These are phyloP conservation scores for Penicillium crustosum DNA, from an alignment of 2,329 filamentous ascomycete species.

Conservation along the genomic window DNA sequence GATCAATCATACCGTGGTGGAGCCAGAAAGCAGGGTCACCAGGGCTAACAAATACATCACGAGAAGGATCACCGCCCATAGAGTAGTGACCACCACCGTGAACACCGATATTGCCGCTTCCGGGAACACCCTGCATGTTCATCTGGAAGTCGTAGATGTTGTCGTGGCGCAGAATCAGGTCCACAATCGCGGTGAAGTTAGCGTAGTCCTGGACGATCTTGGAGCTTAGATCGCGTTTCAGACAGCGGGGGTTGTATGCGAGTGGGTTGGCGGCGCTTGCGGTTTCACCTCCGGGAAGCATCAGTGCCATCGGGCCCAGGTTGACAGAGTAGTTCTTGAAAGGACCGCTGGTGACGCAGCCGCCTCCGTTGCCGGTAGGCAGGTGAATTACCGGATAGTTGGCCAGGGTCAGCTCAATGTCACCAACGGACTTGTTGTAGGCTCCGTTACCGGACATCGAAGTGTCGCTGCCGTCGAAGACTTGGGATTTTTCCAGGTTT, in stretches of 20 bases:
- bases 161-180: conserved; percentile 21
- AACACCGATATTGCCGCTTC: conserved; percentile 38
- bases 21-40: conserved; percentile 51
- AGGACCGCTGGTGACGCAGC: conserved; percentile 37
- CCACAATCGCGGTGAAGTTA: conserved; percentile 25
- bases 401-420: conserved; percentile 20
- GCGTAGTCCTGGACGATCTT: conserved; percentile 19
- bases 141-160: conserved; percentile 39
- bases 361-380: conserved; percentile 39
- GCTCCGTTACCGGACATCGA: conserved; percentile 50
- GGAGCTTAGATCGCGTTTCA: conserved; percentile 30
- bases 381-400: conserved; percentile 43
- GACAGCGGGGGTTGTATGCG: conserved; percentile 34
- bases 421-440: conserved; percentile 27
- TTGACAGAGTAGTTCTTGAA: conserved; percentile 38
- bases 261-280: conserved; percentile 16
- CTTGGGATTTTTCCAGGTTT: conserved; percentile 42
- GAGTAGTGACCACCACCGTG: conserved; percentile 51
- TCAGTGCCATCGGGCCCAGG: conserved; percentile 26
- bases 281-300: conserved; percentile 11
- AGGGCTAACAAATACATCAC: conserved; percentile 49
- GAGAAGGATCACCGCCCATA: conserved; percentile 48
- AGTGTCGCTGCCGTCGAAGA: conserved; percentile 52
- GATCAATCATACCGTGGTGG: conserved; percentile 52
- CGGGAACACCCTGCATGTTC: conserved; percentile 40